A percentile compares a stretch with the other conserved stretches of the same genome.
Evolutionary conservation across 2,329 filamentous ascomycete genomes (phyloP).

Genomic region (Monosporascus sp.): DNA sequence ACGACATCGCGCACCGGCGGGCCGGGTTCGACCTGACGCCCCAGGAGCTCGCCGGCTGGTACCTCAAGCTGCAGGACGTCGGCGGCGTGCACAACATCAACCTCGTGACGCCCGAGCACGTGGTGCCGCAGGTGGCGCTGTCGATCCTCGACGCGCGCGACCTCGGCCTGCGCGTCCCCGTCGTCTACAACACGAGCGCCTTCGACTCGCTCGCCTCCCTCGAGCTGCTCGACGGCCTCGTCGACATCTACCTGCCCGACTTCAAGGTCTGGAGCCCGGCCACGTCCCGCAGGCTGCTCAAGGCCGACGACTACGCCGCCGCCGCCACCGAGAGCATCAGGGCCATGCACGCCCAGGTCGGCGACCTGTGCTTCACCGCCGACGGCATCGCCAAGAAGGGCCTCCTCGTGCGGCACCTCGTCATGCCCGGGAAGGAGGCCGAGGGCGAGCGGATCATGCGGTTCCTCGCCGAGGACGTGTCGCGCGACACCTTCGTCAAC

Average conservation of each 20-base stretch:
- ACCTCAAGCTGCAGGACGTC: slow-evolving; percentile 72
- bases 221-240: slow-evolving; percentile 67
- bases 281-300: slow-evolving; percentile 66
- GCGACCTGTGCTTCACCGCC: slow-evolving; percentile 73
- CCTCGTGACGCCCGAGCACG: slow-evolving; percentile 79
- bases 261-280: slow-evolving; percentile 73
- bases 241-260: slow-evolving; percentile 84
- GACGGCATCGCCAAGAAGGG: slow-evolving; percentile 78
- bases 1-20: slow-evolving; percentile 77
- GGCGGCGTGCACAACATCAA: slow-evolving; percentile 90
- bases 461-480: slow-evolving; percentile 69
- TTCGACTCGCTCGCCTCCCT: slow-evolving; percentile 73
- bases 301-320: slow-evolving; percentile 69
- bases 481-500: slow-evolving; percentile 71
- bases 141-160: slow-evolving; percentile 69
- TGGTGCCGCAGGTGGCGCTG: slow-evolving; percentile 75
- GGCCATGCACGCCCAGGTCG: slow-evolving; percentile 76
- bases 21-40: slow-evolving; percentile 75
- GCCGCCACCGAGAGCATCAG: slow-evolving; percentile 72
- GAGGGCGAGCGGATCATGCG: slow-evolving; percentile 70
- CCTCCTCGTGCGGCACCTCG: slow-evolving; percentile 70
- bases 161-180: slow-evolving; percentile 63
- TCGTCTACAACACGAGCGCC: slow-evolving; percentile 80
- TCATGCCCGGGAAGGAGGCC: slow-evolving; percentile 75
- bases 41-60: slow-evolving; percentile 76